Conservation (phyloP, 768 basidiomycete genomes). For the Boletus subparvulus region DNA sequence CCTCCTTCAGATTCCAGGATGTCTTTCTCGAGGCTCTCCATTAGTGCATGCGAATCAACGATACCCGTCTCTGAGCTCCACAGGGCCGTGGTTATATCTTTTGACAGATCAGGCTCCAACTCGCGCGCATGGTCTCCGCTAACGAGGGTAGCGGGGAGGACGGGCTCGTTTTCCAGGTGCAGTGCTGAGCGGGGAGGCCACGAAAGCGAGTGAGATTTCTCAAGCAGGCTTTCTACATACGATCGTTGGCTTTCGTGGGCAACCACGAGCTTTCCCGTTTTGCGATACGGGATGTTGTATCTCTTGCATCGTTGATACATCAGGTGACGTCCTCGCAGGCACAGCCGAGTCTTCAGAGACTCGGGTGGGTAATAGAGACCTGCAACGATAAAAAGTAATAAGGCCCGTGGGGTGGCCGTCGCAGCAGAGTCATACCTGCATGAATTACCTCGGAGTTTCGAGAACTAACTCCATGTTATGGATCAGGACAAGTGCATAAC, state of each 20-base stretch:
- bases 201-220: conserved; percentile 54
- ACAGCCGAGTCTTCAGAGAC: conserved; percentile 84
- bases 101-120: conserved; percentile 82
- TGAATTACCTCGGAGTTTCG: conserved; percentile 96
- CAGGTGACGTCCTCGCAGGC: conserved; percentile 81
- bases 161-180: conserved; percentile 28
- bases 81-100: conserved; percentile 67
- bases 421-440: conserved; percentile 50
- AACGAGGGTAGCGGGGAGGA: conserved; percentile 67
- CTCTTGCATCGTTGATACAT: conserved; percentile 74
- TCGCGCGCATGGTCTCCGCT: conserved; percentile 62
- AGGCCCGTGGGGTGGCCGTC: neutral
- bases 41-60: conserved; percentile 80
- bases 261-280: conserved; percentile 88
- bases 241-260: conserved; percentile 63
- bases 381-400: conserved; percentile 26
- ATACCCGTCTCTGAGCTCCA: conserved; percentile 90
- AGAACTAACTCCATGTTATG: conserved; percentile 49
- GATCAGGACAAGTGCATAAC: neutral
- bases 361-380: conserved; percentile 81
- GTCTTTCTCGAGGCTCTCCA: conserved; percentile 82
- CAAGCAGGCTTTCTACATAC: conserved; percentile 70
- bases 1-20: conserved; percentile 68
- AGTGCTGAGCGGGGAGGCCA: conserved; percentile 46
- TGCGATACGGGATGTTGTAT: conserved; percentile 63